A percentile compares a stretch with the other conserved stretches of the same genome.
Conservation (phyloP, 1,139 yeast species). For the Yarrowia galli region DNA sequence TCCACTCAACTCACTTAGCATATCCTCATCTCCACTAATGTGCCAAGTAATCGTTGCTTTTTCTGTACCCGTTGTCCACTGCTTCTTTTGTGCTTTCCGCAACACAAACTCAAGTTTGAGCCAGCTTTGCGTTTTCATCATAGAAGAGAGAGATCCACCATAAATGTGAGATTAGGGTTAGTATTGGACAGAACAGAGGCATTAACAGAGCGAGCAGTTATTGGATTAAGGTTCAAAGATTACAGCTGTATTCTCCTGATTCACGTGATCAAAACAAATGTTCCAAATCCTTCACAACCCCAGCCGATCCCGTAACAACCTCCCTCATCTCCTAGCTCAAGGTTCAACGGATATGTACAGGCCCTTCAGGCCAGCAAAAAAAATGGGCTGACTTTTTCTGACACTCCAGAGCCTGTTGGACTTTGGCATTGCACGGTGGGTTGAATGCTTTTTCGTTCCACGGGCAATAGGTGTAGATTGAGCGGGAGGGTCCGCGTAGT, state of each 20-base stretch:
- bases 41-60: conserved; percentile 6
- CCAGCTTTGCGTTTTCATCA: background rate
- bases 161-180: conserved; percentile 7
- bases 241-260: background rate
- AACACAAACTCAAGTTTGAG: conserved; percentile 13
- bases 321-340: background rate
- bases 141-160: background rate
- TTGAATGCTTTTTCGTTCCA: background rate
- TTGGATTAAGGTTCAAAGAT: background rate
- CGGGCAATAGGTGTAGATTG: background rate
- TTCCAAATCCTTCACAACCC: background rate
- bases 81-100: background rate
- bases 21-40: background rate
- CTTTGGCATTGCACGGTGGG: background rate
- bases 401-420: background rate
- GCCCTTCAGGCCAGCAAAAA: conserved; percentile 1
- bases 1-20: too few relatives aligned
- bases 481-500: background rate
- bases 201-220: background rate
- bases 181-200: background rate
- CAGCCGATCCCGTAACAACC: background rate
- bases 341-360: conserved; percentile 37
- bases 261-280: background rate
- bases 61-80: background rate
- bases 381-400: conserved; percentile 31